Percentiles rank a stretch among this genome's conserved stretches.
Evolutionary conservation across 352 stramenopile species (phyloP).

Genomic region (Phytophthora tubulina): DNA sequence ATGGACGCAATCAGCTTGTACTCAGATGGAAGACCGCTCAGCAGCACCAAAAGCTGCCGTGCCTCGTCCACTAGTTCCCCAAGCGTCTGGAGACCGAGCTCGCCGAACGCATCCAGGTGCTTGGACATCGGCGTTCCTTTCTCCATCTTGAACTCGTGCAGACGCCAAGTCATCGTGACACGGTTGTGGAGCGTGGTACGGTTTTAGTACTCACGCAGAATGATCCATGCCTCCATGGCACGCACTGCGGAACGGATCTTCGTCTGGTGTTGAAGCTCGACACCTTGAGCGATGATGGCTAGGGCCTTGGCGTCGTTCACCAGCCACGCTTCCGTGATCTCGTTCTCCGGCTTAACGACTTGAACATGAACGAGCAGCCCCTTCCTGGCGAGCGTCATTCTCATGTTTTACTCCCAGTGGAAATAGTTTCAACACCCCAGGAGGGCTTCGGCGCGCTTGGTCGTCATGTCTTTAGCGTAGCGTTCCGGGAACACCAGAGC

Average conservation of each 20-base stretch:
- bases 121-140: background rate
- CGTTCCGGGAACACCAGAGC: background rate
- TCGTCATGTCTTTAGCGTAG: background rate
- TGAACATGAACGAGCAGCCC: constrained; percentile 14
- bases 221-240: constrained; percentile 26
- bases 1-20: background rate
- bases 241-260: constrained; percentile 23
- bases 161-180: constrained; percentile 24
- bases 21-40: background rate
- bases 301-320: constrained; percentile 34
- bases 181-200: constrained; percentile 42
- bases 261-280: constrained; percentile 28
- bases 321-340: constrained; percentile 30
- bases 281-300: constrained; percentile 36
- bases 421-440: background rate
- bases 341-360: constrained; percentile 16
- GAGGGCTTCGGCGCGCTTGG: background rate
- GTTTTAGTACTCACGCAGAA: constrained; percentile 38
- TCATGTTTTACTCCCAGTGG: background rate
- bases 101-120: background rate
- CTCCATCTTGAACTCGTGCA: constrained; percentile 46
- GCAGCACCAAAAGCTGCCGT: background rate
- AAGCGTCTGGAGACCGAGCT: background rate
- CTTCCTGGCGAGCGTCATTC: constrained; percentile 23
- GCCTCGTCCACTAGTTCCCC: background rate